Percentiles rank a stretch among this genome's conserved stretches.
These are phyloP conservation scores for Cyclanthera cordifolia DNA, from an alignment of 306 rosid genomes.

Conservation along the genomic window DNA sequence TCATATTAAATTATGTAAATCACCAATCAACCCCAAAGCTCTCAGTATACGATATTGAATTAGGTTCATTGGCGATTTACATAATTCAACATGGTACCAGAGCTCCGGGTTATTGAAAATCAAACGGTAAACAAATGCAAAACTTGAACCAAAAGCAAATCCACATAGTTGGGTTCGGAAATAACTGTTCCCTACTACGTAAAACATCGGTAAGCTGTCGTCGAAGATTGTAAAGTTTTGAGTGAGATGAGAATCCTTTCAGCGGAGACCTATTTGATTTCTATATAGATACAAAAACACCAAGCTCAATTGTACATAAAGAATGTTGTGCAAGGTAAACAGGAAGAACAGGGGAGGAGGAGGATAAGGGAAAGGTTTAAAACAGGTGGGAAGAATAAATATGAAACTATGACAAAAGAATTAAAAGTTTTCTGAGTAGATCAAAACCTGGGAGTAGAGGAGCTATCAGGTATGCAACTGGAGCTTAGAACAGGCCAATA, in stretches of 20 bases:
- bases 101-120: neutral
- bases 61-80: too few relatives aligned
- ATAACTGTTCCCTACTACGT: neutral
- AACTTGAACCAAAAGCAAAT: neutral
- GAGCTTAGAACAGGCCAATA: conserved; percentile 17
- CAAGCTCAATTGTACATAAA: conserved; percentile 26
- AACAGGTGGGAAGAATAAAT: neutral
- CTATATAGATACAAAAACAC: conserved; percentile 27
- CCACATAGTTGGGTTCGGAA: neutral
- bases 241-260: neutral
- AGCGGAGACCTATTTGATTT: conserved; percentile 21
- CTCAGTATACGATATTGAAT: too few relatives aligned
- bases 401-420: neutral
- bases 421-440: conserved; percentile 10
- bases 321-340: conserved; percentile 20
- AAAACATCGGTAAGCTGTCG: neutral
- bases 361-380: neutral
- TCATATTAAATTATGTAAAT: too few relatives aligned
- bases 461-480: conserved; percentile 15
- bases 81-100: too few relatives aligned
- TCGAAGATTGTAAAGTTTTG: neutral
- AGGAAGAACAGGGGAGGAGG: neutral
- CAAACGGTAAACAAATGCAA: conserved; percentile 5
- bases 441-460: neutral
- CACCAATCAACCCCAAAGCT: too few relatives aligned